Percentiles rank a stretch among this genome's conserved stretches.
phyloP scores from a whole-genome alignment of 2,329 filamentous ascomycete species.

The Passalora sequoiae region DNA sequence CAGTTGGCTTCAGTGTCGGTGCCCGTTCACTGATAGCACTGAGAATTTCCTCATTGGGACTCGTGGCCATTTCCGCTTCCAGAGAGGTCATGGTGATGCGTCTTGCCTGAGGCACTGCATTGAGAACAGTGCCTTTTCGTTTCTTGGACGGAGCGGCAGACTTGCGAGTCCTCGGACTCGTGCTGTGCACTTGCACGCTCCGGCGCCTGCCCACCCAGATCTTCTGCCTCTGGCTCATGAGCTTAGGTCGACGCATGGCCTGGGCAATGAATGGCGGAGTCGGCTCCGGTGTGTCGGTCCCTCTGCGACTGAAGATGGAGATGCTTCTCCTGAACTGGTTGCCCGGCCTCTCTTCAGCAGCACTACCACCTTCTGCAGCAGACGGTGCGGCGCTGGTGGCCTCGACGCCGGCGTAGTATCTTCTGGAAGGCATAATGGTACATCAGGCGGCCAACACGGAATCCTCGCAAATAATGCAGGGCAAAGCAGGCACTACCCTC shows the following conservation, averaged over 20 bases:
- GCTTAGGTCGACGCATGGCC: constrained; percentile 15
- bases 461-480: too few relatives aligned
- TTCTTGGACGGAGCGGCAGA: neutral
- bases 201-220: constrained; percentile 22
- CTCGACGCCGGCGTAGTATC: too few relatives aligned
- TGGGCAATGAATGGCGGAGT: constrained; percentile 19
- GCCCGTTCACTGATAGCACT: constrained; percentile 30
- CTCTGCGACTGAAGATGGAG: constrained; percentile 36
- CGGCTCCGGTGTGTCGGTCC: constrained; percentile 26
- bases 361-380: too few relatives aligned
- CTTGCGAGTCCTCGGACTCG: constrained; percentile 6
- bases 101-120: constrained; percentile 30
- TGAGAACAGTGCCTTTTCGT: constrained; percentile 28
- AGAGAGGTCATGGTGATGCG: constrained; percentile 30
- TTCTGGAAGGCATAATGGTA: too few relatives aligned
- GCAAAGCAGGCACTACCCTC: too few relatives aligned
- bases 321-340: constrained; percentile 27
- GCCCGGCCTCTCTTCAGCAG: neutral
- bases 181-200: constrained; percentile 9
- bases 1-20: constrained; percentile 15
- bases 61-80: constrained; percentile 36
- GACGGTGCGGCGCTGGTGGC: too few relatives aligned
- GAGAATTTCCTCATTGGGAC: constrained; percentile 39
- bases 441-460: too few relatives aligned
- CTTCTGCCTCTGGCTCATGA: constrained; percentile 23